A percentile compares a stretch with the other conserved stretches of the same genome.
Conservation (phyloP, 2,329 filamentous ascomycete species). For the Apiospora marii region DNA sequence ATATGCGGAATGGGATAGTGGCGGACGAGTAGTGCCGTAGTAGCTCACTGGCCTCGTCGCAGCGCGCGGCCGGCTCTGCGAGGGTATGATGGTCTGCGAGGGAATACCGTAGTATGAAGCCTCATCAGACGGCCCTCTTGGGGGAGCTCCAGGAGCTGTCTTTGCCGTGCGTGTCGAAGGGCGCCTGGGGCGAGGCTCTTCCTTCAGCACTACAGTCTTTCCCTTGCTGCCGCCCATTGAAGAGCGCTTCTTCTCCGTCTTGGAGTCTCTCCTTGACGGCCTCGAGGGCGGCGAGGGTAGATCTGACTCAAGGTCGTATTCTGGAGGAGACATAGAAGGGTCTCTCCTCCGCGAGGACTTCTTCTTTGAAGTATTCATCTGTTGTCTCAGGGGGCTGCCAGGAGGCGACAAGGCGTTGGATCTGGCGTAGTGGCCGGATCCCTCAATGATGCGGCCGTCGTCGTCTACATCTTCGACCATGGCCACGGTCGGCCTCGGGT, state of each 20-base stretch:
- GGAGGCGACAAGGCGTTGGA: not conserved
- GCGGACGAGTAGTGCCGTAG: conserved; percentile 43
- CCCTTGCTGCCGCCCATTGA: conserved; percentile 30
- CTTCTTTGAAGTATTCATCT: conserved; percentile 25
- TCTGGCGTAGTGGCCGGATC: conserved; percentile 24
- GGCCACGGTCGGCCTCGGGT: not conserved
- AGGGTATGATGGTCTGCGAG: conserved; percentile 39
- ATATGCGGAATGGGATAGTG: conserved; percentile 46
- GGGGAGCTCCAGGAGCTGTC: conserved; percentile 43
- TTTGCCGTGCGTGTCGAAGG: conserved; percentile 47
- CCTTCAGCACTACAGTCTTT: conserved; percentile 21
- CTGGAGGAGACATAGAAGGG: conserved; percentile 12
- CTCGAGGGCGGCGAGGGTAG: not conserved
- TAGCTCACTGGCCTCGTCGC: conserved; percentile 50
- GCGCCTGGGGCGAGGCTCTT: conserved; percentile 35
- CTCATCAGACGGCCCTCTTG: conserved; percentile 44
- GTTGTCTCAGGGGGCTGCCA: conserved; percentile 20
- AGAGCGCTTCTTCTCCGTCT: conserved; percentile 38
- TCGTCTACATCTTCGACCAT: conserved; percentile 23
- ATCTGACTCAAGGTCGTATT: conserved; percentile 34
- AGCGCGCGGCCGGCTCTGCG: conserved; percentile 49
- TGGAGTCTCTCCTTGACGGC: conserved; percentile 42
- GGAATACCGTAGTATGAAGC: conserved; percentile 50
- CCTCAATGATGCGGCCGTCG: conserved; percentile 40
- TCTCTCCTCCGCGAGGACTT: conserved; percentile 23